Evolutionary conservation across 306 rosid species (phyloP), one percentile per base, ranked within the genome.

Genomic region (Prunus persica): DNA sequence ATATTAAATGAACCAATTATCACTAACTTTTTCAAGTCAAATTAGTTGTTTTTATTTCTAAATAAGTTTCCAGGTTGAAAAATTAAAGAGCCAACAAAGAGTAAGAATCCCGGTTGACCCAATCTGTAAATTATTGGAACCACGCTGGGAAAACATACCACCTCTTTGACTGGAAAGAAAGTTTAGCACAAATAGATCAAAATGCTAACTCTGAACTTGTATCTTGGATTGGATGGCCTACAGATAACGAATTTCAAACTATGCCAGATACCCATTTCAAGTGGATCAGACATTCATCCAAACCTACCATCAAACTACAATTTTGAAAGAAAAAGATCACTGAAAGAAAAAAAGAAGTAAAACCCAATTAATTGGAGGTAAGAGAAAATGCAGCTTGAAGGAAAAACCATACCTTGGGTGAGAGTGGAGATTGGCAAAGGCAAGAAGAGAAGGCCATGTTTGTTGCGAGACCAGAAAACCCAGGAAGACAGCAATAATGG

Each of bases 381-480:
- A 57, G 12, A 46, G 67, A 56, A 76, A 55, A 24, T 16, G 13
- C 79, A 82, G 15, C 49, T 60, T 38, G 43, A 7, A 38, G 43
- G 43, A 38, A 76, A 83, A 72, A 69, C 27, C 51, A 73, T 74
- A 92, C 98, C 96, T 92, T 84, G 54, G 81, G 54, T 74, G 88
- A 38, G 60, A 85, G 54, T 56, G 91, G 80, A 77, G 86, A 87
- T 69, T 61, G 84, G 78, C 73, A 69, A 76, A 88, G 30, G 87
- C 81, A 84, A 80, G 82, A 79, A 78, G 90, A 72, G 77, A 87
- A 67, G 55, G 85, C 71, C 98, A 92, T 92, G 76, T 47, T 10
- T 50, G 86, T 73, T 65, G 88, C 69, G 77, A 79, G 77, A 75
- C 71, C n/a, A 71, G 46, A 82, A 75, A 13, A 72, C 66, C 72